phyloP scores from a whole-genome alignment of 2,329 filamentous ascomycete species.

The Lasiodiplodia gonubiensis region DNA sequence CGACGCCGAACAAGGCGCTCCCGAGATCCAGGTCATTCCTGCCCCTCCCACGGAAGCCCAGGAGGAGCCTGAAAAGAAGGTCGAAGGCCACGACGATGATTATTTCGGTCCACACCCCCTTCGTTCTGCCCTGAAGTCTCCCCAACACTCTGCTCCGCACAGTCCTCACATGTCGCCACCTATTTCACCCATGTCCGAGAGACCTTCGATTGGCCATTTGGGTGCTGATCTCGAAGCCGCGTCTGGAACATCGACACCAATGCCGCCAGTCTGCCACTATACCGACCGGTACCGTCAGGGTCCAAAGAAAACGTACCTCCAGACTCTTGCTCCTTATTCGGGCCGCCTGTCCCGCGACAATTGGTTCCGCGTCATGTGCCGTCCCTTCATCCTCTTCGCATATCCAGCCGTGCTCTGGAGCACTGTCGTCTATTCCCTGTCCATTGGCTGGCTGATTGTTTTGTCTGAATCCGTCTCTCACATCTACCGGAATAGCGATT shows the following conservation, averaged over 20 bases:
- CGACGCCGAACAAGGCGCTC: not conserved
- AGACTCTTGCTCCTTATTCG: constrained; percentile 78
- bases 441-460: constrained; percentile 94
- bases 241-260: constrained; percentile 10
- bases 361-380: constrained; percentile 77
- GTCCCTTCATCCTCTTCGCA: constrained; percentile 84
- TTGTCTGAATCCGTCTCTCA: constrained; percentile 84
- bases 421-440: constrained; percentile 80
- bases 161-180: constrained; percentile 12
- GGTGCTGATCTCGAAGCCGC: constrained; percentile 15
- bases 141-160: not conserved
- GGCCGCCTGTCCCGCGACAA: constrained; percentile 78
- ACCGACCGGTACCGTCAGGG: constrained; percentile 71
- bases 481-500: constrained; percentile 72
- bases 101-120: constrained; percentile 33
- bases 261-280: constrained; percentile 54
- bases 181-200: constrained; percentile 15
- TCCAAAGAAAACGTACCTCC: constrained; percentile 71
- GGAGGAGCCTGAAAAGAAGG: constrained; percentile 24
- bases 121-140: constrained; percentile 22
- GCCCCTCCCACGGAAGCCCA: constrained; percentile 26
- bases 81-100: constrained; percentile 34
- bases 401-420: constrained; percentile 94
- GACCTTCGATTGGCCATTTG: constrained; percentile 11
- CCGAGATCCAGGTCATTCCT: constrained; percentile 20